Evolutionary conservation across 371 early-diverging fungal genomes (phyloP).

Genomic region (Catenaria anguillulae): DNA sequence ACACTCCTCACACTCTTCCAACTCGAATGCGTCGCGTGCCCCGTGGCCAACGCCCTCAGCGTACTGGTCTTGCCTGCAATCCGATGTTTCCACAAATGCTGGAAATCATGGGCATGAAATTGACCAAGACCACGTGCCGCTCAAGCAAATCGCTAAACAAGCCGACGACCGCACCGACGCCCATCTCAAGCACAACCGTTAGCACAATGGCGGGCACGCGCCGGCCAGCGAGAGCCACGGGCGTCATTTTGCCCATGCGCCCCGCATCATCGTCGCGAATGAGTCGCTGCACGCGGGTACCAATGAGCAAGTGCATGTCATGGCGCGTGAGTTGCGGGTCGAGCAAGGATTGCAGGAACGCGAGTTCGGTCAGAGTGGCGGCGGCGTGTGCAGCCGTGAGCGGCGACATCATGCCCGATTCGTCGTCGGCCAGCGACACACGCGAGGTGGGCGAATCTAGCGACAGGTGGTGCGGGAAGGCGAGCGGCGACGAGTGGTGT

Average conservation of each 20-base stretch:
- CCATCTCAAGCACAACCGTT: conserved; percentile 20
- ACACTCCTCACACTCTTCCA: conserved; percentile 11
- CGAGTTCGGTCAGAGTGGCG: not conserved
- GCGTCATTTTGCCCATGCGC: not conserved
- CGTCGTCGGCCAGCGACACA: too few species aligned
- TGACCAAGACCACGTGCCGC: conserved; percentile 15
- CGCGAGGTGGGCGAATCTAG: too few species aligned
- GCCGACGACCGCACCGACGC: conserved; percentile 19
- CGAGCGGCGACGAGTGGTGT: too few species aligned
- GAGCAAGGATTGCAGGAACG: not conserved
- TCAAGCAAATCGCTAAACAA: conserved; percentile 8
- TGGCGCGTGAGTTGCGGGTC: not conserved
- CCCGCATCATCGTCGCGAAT: conserved; percentile 2
- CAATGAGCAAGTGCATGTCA: not conserved
- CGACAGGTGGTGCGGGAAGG: too few species aligned
- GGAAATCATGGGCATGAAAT: conserved; percentile 24
- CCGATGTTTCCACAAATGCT: conserved; percentile 25
- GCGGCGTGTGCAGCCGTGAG: not conserved
- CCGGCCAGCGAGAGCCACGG: conserved; percentile 12
- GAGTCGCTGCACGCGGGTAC: not conserved
- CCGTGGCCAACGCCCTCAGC: conserved; percentile 24
- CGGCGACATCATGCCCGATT: too few species aligned
- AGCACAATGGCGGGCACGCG: conserved; percentile 21
- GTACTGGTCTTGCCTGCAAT: conserved; percentile 24
- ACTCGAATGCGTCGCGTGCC: conserved; percentile 17